Evolutionary conservation across 495 filamentous ascomycete genomes (phyloP).

Genomic region (Penicillium macrosclerotiorum): DNA sequence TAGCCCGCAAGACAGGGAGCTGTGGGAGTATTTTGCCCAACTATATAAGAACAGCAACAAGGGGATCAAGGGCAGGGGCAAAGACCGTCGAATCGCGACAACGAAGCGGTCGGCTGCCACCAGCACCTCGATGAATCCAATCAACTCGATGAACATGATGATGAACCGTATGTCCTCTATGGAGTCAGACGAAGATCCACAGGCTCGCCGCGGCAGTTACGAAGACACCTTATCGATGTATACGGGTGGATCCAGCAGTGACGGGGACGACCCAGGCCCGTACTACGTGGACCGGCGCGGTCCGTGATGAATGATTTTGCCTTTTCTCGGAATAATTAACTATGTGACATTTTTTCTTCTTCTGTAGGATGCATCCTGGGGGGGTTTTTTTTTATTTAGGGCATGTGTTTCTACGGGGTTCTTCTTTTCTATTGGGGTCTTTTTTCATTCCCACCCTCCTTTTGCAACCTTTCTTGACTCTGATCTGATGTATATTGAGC

Average conservation of each 20-base stretch:
- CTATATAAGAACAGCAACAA: constrained; percentile 95
- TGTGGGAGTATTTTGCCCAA: constrained; percentile 83
- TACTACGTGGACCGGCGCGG: constrained; percentile 32
- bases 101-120: constrained; percentile 30
- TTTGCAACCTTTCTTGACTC: too few relatives aligned
- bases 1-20: constrained; percentile 65
- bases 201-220: constrained; percentile 27
- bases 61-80: constrained; percentile 89
- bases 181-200: constrained; percentile 25
- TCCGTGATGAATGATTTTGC: constrained; percentile 16
- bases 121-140: too few relatives aligned
- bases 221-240: constrained; percentile 32
- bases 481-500: too few relatives aligned
- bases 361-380: too few relatives aligned
- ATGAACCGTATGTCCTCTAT: constrained; percentile 21
- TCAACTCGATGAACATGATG: constrained; percentile 1
- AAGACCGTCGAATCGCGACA: constrained; percentile 59
- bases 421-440: background rate
- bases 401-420: background rate
- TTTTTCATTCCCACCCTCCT: background rate
- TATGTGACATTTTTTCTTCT: too few relatives aligned
- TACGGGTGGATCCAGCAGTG: constrained; percentile 34
- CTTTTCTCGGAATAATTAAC: too few relatives aligned
- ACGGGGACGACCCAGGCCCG: constrained; percentile 30
- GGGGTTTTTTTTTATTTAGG: background rate